Percentiles rank a stretch among this genome's conserved stretches.
Conservation (phyloP, 176 grass and related monocot genomes). For the Zoysia japonica region DNA sequence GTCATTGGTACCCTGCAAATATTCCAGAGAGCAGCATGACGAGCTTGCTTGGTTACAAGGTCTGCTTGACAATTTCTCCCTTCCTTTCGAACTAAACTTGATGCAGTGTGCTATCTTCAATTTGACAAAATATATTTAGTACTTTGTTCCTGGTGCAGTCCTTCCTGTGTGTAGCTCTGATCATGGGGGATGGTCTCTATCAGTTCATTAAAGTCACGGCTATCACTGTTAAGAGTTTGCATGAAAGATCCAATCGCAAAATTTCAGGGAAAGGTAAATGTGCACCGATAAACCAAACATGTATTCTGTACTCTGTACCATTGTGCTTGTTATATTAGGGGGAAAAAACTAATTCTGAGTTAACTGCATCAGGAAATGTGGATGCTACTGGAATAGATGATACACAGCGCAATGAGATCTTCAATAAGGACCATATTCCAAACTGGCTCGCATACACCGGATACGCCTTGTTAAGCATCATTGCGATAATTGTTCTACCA, state of each 20-base stretch:
- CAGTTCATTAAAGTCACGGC: slow-evolving; percentile 68
- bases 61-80: slow-evolving; percentile 29
- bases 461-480: slow-evolving; percentile 55
- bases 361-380: slow-evolving; percentile 45
- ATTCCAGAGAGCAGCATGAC: slow-evolving; percentile 73
- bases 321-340: not conserved
- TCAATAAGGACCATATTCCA: slow-evolving; percentile 59
- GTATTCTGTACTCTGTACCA: not conserved
- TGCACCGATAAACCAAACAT: not conserved
- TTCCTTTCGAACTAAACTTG: not conserved
- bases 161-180: slow-evolving; percentile 79
- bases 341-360: not conserved
- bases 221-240: slow-evolving; percentile 56
- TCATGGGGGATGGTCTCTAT: slow-evolving; percentile 86
- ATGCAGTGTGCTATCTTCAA: not conserved
- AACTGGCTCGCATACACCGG: slow-evolving; percentile 62
- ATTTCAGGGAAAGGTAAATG: slow-evolving; percentile 43
- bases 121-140: not conserved
- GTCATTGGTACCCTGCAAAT: slow-evolving; percentile 70
- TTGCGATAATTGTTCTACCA: slow-evolving; percentile 47
- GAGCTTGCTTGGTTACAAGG: slow-evolving; percentile 94
- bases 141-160: slow-evolving; percentile 48
- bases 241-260: slow-evolving; percentile 38
- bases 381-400: slow-evolving; percentile 38
- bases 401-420: slow-evolving; percentile 58